A percentile compares a stretch with the other conserved stretches of the same genome.
phyloP scores from a whole-genome alignment of 805 yeast genomes.

The Wickerhamiella lipophila region DNA sequence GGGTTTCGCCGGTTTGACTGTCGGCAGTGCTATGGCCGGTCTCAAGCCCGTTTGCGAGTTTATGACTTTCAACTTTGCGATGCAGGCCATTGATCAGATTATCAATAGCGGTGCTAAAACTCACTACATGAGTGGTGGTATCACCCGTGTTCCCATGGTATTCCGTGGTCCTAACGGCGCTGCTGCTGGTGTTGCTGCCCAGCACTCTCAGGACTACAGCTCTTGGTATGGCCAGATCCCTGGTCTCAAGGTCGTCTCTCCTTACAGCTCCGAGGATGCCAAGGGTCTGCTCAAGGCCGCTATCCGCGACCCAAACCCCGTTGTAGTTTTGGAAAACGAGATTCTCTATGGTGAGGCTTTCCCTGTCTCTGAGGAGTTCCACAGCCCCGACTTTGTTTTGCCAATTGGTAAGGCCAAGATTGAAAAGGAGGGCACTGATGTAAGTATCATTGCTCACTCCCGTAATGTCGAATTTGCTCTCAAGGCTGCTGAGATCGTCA shows the following conservation, averaged over 20 bases:
- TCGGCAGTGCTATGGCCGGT: conserved; percentile 93
- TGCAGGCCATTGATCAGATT: conserved; percentile 98
- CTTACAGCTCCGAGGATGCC: conserved; percentile 90
- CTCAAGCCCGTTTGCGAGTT: conserved; percentile 95
- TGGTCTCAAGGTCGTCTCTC: conserved; percentile 92
- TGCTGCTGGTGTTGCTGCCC: conserved; percentile 99
- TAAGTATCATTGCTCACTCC: conserved; percentile 80
- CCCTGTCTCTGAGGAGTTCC: conserved; percentile 78
- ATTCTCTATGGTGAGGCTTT: conserved; percentile 84
- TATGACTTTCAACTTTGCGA: conserved; percentile 98
- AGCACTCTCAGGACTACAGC: conserved; percentile 94
- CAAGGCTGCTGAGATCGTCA: conserved; percentile 78
- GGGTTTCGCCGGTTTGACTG: conserved; percentile 94
- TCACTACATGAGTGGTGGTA: conserved; percentile 98
- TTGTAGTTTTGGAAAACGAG: conserved; percentile 91
- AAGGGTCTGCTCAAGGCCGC: conserved; percentile 94
- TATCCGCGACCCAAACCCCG: conserved; percentile 97
- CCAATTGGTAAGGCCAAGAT: conserved; percentile 95
- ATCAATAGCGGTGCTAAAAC: conserved; percentile 98
- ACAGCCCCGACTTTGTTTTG: conserved; percentile 74
- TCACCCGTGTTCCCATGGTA: conserved; percentile 90
- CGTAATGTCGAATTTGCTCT: conserved; percentile 79
- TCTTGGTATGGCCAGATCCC: conserved; percentile 99
- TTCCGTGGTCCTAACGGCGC: conserved; percentile 99
- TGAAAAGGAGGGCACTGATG: conserved; percentile 85